Percentiles rank a stretch among this genome's conserved stretches.
Evolutionary conservation across 2,329 filamentous ascomycete species (phyloP).

Genomic region (Rutstroemia sp.): DNA sequence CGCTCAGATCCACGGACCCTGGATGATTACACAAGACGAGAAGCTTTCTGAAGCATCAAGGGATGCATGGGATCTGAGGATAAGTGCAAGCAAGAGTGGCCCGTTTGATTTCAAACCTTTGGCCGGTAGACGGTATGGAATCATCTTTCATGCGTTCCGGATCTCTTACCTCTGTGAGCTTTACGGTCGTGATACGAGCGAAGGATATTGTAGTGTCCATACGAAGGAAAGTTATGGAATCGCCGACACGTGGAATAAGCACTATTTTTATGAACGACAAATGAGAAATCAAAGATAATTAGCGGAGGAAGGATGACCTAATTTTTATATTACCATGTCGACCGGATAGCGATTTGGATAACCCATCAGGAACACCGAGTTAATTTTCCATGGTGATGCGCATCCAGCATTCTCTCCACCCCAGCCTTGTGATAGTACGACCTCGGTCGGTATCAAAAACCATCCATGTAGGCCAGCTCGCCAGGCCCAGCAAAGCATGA

Average conservation of each 20-base stretch:
- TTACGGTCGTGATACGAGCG: conserved; percentile 1
- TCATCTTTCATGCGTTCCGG: neutral
- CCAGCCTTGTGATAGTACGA: neutral
- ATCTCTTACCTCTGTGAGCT: neutral
- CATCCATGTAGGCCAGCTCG: too few species aligned
- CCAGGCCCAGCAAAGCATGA: too few species aligned
- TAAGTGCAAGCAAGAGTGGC: neutral
- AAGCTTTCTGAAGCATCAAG: conserved; percentile 2
- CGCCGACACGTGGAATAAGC: neutral
- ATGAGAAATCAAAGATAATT: neutral
- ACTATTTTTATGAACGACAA: neutral
- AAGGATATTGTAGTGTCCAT: neutral
- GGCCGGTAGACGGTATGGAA: neutral
- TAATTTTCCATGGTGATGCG: neutral
- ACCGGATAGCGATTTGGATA: neutral
- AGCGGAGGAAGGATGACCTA: neutral
- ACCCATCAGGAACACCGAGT: neutral
- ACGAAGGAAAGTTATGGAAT: neutral
- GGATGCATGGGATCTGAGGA: neutral
- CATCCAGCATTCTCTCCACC: neutral
- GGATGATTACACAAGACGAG: neutral
- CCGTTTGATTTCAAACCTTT: neutral
- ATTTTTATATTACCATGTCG: neutral
- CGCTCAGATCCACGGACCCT: neutral
- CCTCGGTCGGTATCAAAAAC: neutral